Percentiles rank a stretch among this genome's conserved stretches.
phyloP scores from a whole-genome alignment of 129 eudicot species.

The Helianthus tuberosus region DNA sequence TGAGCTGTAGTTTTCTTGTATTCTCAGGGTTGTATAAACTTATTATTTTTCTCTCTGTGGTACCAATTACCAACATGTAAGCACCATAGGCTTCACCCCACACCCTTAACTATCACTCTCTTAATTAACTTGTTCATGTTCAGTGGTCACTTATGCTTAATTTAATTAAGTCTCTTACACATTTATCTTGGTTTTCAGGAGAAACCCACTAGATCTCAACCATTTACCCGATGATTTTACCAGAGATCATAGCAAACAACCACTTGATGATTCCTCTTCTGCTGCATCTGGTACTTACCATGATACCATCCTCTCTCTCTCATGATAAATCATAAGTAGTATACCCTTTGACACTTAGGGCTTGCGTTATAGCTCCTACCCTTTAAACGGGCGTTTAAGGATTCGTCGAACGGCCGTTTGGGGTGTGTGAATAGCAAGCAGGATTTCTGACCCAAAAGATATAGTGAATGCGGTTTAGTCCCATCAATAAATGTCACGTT shows the following conservation, averaged over 20 bases:
- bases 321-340: no score
- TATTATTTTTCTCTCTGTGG: conserved; percentile 39
- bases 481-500: not conserved
- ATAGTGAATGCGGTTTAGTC: not conserved
- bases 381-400: no score
- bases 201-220: conserved; percentile 78
- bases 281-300: conserved; percentile 37
- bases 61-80: conserved; percentile 36
- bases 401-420: no score
- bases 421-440: no score
- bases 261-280: conserved; percentile 65
- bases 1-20: conserved; percentile 14
- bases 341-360: no score
- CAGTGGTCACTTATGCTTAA: not conserved
- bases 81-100: conserved; percentile 34
- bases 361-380: no score
- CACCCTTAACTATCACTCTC: conserved; percentile 24
- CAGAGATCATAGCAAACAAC: conserved; percentile 57
- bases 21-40: not conserved
- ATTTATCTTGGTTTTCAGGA: conserved; percentile 54
- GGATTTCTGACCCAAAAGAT: not conserved
- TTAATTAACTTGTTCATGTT: not conserved
- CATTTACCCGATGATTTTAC: conserved; percentile 82
- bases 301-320: not conserved
- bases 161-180: not conserved